These are phyloP conservation scores for Lentinula raphanica DNA, from an alignment of 768 basidiomycete species.

Conservation along the genomic window DNA sequence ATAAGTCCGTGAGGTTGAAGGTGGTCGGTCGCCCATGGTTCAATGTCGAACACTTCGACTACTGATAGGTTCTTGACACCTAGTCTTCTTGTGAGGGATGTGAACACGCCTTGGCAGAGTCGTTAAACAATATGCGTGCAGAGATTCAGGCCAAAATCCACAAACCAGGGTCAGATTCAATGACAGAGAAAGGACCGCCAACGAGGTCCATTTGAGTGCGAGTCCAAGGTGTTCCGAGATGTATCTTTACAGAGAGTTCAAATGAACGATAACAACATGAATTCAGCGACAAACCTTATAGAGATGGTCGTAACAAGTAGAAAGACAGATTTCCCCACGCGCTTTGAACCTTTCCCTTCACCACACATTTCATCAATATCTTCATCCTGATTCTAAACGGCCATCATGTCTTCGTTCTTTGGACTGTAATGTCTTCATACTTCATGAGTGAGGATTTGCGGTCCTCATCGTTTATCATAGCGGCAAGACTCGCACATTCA, in stretches of 20 bases:
- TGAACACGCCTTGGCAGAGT: slow-evolving; percentile 54
- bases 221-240: too few relatives aligned
- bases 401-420: slow-evolving; percentile 8
- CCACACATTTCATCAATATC: too few relatives aligned
- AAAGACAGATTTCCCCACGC: too few relatives aligned
- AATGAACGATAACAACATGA: background rate
- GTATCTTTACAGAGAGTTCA: background rate
- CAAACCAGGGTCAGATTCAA: slow-evolving; percentile 51
- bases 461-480: slow-evolving; percentile 29
- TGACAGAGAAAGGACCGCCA: slow-evolving; percentile 59
- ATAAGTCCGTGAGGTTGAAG: slow-evolving; percentile 55
- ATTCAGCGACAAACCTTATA: too few relatives aligned
- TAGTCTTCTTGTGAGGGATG: slow-evolving; percentile 47
- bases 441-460: background rate
- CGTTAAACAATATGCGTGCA: background rate
- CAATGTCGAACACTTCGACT: slow-evolving; percentile 58
- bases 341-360: too few relatives aligned
- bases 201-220: slow-evolving; percentile 37
- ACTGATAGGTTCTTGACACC: slow-evolving; percentile 50
- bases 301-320: background rate
- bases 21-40: slow-evolving; percentile 59
- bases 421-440: slow-evolving; percentile 4
- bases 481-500: slow-evolving; percentile 92
- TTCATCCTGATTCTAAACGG: background rate
- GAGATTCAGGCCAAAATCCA: background rate